These are phyloP conservation scores for Malbranchea cinnamomea DNA, from an alignment of 2,329 filamentous ascomycete species.

Conservation along the genomic window DNA sequence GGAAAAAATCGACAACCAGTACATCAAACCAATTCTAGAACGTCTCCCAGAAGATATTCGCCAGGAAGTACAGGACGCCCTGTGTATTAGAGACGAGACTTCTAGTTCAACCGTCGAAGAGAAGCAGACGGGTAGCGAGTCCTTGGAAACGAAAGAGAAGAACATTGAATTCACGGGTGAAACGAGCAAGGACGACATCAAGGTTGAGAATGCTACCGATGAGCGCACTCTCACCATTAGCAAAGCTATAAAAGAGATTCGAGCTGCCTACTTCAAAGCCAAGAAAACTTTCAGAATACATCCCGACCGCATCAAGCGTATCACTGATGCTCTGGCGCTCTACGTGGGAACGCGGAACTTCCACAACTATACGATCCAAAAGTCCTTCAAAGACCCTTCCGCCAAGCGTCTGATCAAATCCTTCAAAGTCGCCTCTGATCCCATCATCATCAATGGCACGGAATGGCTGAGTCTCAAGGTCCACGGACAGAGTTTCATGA, in stretches of 20 bases:
- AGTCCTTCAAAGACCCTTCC: conserved; percentile 63
- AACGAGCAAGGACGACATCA: no score
- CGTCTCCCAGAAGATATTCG: conserved; percentile 27
- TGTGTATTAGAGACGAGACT: conserved; percentile 25
- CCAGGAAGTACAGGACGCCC: conserved; percentile 24
- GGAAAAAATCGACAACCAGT: conserved; percentile 63
- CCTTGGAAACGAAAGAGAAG: no score
- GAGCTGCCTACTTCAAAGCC: conserved; percentile 64
- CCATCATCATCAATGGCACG: conserved; percentile 76
- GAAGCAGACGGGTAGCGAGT: conserved; percentile 9
- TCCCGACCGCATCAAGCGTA: conserved; percentile 50
- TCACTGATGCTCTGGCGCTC: conserved; percentile 58
- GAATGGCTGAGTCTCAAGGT: conserved; percentile 95
- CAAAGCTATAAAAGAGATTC: conserved; percentile 56
- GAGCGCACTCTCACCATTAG: no score
- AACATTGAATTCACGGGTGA: no score
- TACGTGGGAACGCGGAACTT: conserved; percentile 83
- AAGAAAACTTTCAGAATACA: conserved; percentile 77
- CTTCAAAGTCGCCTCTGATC: conserved; percentile 61
- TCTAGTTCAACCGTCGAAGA: conserved; percentile 8
- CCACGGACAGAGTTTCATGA: conserved; percentile 98
- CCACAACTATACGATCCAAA: conserved; percentile 96
- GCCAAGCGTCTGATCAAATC: conserved; percentile 85
- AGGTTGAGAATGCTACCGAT: no score
- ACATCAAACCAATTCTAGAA: conserved; percentile 54